Evolutionary conservation across 805 yeast genomes (phyloP), one percentile per base, ranked within the genome.

Genomic region (Candida maris): DNA sequence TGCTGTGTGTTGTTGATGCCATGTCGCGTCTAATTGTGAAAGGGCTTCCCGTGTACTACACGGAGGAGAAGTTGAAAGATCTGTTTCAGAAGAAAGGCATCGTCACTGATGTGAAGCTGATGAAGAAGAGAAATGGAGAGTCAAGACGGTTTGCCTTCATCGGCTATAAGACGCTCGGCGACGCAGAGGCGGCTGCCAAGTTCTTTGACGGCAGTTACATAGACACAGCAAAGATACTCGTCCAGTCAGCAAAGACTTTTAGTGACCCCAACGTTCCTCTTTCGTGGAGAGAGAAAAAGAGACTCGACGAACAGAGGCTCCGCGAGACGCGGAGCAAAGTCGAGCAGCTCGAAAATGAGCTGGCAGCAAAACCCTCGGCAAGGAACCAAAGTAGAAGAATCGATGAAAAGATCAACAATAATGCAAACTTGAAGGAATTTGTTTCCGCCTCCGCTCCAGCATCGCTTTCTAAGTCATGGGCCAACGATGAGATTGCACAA

Each of bases 111-210:
- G 89, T 86, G 25, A 87, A 85, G 59, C 68, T 93, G 24, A 75
- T 88, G 74, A 81, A 75, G 51, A 85, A 82, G 46, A 71, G 82
- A 48, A 77, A 76, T 47, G 98, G 98, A 18, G 83, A 81, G 52
- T 84, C 95, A 7, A 77, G 98, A 61, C 71, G 94, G 49, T 93
- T 93, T 68, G 97, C 96, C 5, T 93, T 93, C 52, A 68, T 93
- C 34, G 98, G 98, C 1, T 93, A 75, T 60, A 81, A 78, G 51
- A 68, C 78, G n/a, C 68, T 63, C 14, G 70, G 64, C 9, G 95
- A 85, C 51, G 97, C 98, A 1, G 75, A 71, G 33, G 73, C 68
- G 30, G 96, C 96, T 0, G 91, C 80, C 5, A 69, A 65, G 32
- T 87, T 74, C 59, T 89, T 83, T 60, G 70, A 93, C 62, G 70